These are phyloP conservation scores for Starmera stellimalicola DNA, from an alignment of 1,139 yeast species.

Conservation along the genomic window DNA sequence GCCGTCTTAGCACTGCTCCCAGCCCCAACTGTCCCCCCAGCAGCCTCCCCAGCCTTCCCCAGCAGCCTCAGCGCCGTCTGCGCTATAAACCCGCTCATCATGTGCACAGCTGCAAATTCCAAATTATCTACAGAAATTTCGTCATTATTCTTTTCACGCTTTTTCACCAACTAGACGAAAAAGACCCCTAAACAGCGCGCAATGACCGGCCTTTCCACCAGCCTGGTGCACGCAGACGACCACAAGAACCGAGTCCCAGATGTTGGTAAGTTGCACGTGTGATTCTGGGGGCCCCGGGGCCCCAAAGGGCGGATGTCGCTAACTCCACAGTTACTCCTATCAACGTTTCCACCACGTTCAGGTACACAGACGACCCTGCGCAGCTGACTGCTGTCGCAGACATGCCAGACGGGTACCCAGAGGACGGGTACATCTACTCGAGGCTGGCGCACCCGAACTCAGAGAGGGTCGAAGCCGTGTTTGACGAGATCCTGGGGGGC, in stretches of 20 bases:
- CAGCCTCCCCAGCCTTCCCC: background rate
- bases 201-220: constrained; percentile 37
- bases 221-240: constrained; percentile 58
- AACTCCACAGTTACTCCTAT: constrained; percentile 56
- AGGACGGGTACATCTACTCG: constrained; percentile 43
- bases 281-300: background rate
- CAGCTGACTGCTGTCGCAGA: constrained; percentile 24
- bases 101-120: background rate
- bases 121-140: background rate
- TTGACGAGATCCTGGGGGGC: constrained; percentile 47
- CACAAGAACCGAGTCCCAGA: constrained; percentile 27
- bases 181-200: background rate
- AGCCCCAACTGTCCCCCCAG: too few relatives aligned
- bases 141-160: background rate
- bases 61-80: background rate
- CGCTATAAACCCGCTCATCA: background rate
- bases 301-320: background rate
- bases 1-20: too few relatives aligned
- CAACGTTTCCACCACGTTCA: constrained; percentile 70
- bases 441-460: constrained; percentile 68
- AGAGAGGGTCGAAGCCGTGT: constrained; percentile 53
- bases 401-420: constrained; percentile 28
- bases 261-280: constrained; percentile 18
- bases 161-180: background rate
- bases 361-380: constrained; percentile 52